Percentiles rank a stretch among this genome's conserved stretches.
Evolutionary conservation across 768 basidiomycete species (phyloP).

Genomic region (Xerocomus spinulosus): DNA sequence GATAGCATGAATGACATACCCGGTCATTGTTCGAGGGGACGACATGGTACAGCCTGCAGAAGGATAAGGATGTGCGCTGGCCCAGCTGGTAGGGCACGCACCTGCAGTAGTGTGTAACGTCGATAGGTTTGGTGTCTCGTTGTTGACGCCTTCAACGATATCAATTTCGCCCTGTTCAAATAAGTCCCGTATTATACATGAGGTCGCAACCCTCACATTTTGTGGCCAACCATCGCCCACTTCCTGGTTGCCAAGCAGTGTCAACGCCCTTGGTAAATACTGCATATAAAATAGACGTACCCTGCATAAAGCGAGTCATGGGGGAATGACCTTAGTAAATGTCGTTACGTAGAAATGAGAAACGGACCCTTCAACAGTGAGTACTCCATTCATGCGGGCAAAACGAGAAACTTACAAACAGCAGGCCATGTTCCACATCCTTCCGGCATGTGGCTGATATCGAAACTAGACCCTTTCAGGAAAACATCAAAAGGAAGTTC

Average conservation of each 20-base stretch:
- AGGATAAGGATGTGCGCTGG: not conserved
- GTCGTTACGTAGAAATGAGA: not conserved
- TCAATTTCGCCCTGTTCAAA: slow-evolving; percentile 28
- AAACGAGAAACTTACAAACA: slow-evolving; percentile 24
- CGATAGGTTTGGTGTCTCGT: slow-evolving; percentile 24
- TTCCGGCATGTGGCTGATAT: slow-evolving; percentile 35
- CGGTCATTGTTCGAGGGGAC: slow-evolving; percentile 26
- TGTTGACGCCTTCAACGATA: slow-evolving; percentile 33
- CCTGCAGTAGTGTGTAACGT: slow-evolving; percentile 28
- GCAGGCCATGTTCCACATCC: slow-evolving; percentile 40
- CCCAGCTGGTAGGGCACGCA: slow-evolving; percentile 4
- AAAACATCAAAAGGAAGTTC: not conserved
- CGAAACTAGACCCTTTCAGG: slow-evolving; percentile 22
- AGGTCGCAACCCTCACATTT: slow-evolving; percentile 2
- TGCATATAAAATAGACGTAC: slow-evolving; percentile 10
- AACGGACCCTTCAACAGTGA: slow-evolving; percentile 24
- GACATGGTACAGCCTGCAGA: slow-evolving; percentile 30
- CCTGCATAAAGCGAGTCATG: slow-evolving; percentile 11
- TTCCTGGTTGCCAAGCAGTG: slow-evolving; percentile 19
- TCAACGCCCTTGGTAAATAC: not conserved
- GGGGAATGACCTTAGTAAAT: not conserved
- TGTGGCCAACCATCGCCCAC: slow-evolving; percentile 26
- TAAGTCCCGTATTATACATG: not conserved
- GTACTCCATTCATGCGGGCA: not conserved
- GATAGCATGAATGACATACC: slow-evolving; percentile 19